Base-by-base conservation (phyloP, 2,329 filamentous ascomycete genomes). In the Epichloe sp. region DNA sequence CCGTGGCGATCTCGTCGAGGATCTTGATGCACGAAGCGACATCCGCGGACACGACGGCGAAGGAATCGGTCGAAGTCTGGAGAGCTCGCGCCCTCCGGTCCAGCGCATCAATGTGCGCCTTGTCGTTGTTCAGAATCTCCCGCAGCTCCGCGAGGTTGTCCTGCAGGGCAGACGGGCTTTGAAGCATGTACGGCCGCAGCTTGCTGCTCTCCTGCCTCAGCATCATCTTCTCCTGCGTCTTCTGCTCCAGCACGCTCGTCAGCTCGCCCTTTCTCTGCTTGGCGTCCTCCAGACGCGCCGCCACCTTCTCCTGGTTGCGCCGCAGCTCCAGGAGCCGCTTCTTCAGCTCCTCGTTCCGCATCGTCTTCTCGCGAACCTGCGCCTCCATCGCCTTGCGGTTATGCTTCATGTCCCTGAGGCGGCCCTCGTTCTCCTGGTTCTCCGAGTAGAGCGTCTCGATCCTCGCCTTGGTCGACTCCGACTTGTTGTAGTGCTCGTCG, bases 401-500 rank as follows among this genome's bases (percentile, higher is more conserved):
- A 55, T 79, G 80, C 62, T 82, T 81, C 79, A 97, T 86, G 51
- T 93, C 86, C 50, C 85, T 81, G 11, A 97, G 70, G 15, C 85
- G 82, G 43, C 77, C 78, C 61, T 94, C 86, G 71, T 93, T 87
- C 47, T 90, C 85, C 63, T 95, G 85, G 63, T 97, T 98, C 58
- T 91, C 85, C 12, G 76, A 74, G 63, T 90, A 90, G 10, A 97
- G 74, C 19, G 83, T 78, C 68, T 97, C 91, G 61, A 97, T 96
- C 55, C 86, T 82, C 49, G 83, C 75, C 69, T 95, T 96, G 2
- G 86, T 90, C 53, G 79, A 80, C 68, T 96, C 88, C 12, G 86
- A 80, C 61, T 88, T 90, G 73, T 95, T 93, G 72, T 93, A 93
- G 69, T 97, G 86, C 65, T 94, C 82, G 65, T 96, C 90, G 56